Percentiles rank a stretch among this genome's conserved stretches.
phyloP scores from a whole-genome alignment of 176 grass and related monocot species.

The Chrysopogon serrulatus region DNA sequence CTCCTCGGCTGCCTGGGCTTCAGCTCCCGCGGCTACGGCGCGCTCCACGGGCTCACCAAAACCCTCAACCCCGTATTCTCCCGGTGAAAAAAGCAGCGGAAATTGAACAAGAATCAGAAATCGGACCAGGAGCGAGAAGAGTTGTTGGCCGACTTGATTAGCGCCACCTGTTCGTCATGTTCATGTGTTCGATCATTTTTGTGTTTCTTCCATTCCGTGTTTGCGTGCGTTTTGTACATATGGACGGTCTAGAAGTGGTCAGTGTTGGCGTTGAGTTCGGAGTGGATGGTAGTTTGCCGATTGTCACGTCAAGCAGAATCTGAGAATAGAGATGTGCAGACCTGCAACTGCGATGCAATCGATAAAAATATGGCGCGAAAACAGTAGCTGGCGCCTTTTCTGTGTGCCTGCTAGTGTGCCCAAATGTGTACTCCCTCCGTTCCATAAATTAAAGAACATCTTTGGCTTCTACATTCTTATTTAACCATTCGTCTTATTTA shows the following conservation, averaged over 20 bases:
- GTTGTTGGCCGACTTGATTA: background rate
- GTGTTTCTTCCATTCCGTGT: background rate
- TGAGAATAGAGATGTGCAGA: background rate
- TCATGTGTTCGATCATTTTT: background rate
- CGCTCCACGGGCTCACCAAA: conserved; percentile 70
- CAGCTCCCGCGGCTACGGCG: conserved; percentile 82
- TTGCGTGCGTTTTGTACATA: conserved; percentile 16
- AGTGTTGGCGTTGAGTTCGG: background rate
- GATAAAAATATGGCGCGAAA: conserved; percentile 41
- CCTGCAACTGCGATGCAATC: background rate
- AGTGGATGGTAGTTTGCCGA: background rate
- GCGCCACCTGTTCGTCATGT: background rate
- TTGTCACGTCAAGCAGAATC: conserved; percentile 36
- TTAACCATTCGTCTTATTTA: no score
- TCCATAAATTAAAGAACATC: no score
- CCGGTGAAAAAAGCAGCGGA: conserved; percentile 38
- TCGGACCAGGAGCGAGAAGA: background rate
- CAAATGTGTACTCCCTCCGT: background rate
- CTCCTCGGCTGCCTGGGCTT: conserved; percentile 90
- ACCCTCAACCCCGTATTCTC: conserved; percentile 85
- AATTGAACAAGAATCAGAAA: background rate
- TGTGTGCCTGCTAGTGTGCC: background rate
- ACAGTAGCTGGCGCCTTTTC: background rate
- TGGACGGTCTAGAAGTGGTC: background rate
- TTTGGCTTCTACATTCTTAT: no score